phyloP scores from a whole-genome alignment of 345 rosid species.

The Linum usitatissimum region DNA sequence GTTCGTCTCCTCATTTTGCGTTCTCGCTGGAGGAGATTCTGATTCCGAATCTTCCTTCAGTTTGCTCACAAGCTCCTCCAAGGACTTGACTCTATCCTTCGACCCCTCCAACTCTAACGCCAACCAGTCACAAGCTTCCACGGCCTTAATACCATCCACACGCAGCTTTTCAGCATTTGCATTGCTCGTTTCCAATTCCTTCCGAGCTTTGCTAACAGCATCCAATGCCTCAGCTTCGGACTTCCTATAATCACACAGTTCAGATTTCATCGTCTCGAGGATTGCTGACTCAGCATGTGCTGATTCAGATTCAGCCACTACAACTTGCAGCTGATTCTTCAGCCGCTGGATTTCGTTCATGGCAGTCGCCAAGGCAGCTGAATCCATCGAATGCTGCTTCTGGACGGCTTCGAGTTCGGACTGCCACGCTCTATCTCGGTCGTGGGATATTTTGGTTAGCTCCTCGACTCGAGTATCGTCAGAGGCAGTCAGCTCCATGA shows the following conservation, averaged over 20 bases:
- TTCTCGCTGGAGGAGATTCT: conserved; percentile 18
- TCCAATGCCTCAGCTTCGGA: conserved; percentile 72
- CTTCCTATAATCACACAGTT: conserved; percentile 51
- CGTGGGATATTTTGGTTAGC: conserved; percentile 74
- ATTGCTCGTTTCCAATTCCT: conserved; percentile 56
- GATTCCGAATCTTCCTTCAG: conserved; percentile 27
- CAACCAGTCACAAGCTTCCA: conserved; percentile 48
- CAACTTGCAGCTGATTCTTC: conserved; percentile 59
- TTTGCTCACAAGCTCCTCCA: conserved; percentile 56
- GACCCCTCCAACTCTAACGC: conserved; percentile 59
- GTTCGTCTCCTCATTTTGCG: conserved; percentile 39
- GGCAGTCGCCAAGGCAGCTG: conserved; percentile 64
- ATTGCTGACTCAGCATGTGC: conserved; percentile 55
- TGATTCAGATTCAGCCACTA: conserved; percentile 49
- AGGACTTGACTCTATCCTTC: conserved; percentile 38
- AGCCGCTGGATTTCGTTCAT: conserved; percentile 88
- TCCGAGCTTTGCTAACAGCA: conserved; percentile 37
- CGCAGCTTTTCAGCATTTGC: conserved; percentile 49
- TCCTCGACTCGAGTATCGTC: conserved; percentile 75
- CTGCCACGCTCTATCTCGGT: conserved; percentile 86
- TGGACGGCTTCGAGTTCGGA: conserved; percentile 95
- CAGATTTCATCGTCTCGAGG: conserved; percentile 56
- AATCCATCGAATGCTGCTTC: conserved; percentile 73
- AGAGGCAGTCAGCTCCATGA: conserved; percentile 59
- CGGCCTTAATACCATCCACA: conserved; percentile 44